Evolutionary conservation across 345 rosid species (phyloP), one percentile per base, ranked within the genome.

Genomic region (Ricinus communis): DNA sequence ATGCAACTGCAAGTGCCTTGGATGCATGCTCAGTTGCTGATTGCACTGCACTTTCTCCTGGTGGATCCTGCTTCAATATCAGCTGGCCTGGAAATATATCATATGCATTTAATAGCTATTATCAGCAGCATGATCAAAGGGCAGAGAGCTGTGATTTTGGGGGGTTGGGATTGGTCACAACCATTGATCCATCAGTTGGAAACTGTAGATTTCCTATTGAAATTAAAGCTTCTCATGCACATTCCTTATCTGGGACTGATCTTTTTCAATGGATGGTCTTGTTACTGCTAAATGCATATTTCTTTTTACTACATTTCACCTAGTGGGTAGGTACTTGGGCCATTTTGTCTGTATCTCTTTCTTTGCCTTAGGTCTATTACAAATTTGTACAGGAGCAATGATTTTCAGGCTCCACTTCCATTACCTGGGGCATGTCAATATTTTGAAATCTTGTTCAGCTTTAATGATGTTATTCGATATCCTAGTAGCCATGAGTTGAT

Each of bases 81-180:
- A 83, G 91, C 60, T 91, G 91, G 97, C 98, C 97, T 28, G 77
- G 80, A 4, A 93, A 93, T 24, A 79, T 91, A 74, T 93, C 98
- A 0, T 93, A 87, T 43, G 97, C 94, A 30, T 91, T 91, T 62
- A 93, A 93, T 72, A 89, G 91, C 79, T 90, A 87, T 84, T 93
- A 85, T 64, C 98, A 93, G 80, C 91, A 86, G 82, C 90, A 84
- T 64, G 88, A 90, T 81, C 98, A 93, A 77, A 86, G 58, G 30
- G 81, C 84, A 43, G 85, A 76, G 66, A 88, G 91, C 85, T 93
- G 96, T 75, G 77, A 88, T 72, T 93, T 91, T 80, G 91, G 88
- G 33, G 96, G 97, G 1, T 82, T 93, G 76, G 94, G 96, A 71
- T 79, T 93, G 89, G 84, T 93, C 74, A 89, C 97, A 0, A 85